Conservation (phyloP, 2,329 filamentous ascomycete genomes). For the Didymella glomerata region DNA sequence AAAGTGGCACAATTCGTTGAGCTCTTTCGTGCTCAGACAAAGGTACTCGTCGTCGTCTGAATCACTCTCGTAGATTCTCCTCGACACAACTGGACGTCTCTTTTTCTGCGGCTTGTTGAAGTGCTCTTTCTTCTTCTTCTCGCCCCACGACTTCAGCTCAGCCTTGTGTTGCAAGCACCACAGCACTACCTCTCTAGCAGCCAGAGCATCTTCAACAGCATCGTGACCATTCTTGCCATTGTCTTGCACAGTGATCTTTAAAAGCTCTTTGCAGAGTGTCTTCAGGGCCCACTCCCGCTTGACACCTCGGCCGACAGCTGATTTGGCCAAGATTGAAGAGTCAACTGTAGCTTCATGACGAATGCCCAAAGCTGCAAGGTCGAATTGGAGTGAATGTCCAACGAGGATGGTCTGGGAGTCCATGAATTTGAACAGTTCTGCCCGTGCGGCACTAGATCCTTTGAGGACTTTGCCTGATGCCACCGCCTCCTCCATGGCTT, state of each 20-base stretch:
- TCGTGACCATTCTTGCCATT: slow-evolving; percentile 6
- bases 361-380: slow-evolving; percentile 57
- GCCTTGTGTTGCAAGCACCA: slow-evolving; percentile 7
- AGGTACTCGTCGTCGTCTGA: background rate
- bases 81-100: background rate
- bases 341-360: slow-evolving; percentile 57
- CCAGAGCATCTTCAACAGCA: slow-evolving; percentile 16
- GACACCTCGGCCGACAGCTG: slow-evolving; percentile 41
- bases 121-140: background rate
- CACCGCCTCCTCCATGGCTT: slow-evolving; percentile 35
- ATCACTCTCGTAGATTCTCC: background rate
- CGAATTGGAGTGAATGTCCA: slow-evolving; percentile 58
- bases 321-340: slow-evolving; percentile 53
- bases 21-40: background rate
- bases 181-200: slow-evolving; percentile 17
- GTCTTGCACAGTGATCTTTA: slow-evolving; percentile 7
- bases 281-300: slow-evolving; percentile 8
- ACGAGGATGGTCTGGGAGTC: slow-evolving; percentile 58
- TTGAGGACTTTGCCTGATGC: slow-evolving; percentile 42
- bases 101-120: background rate
- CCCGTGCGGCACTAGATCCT: slow-evolving; percentile 57
- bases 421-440: slow-evolving; percentile 53
- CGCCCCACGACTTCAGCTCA: slow-evolving; percentile 5
- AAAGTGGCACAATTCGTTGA: slow-evolving; percentile 12
- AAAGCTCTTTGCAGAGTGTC: slow-evolving; percentile 10